Evolutionary conservation across 2,329 filamentous ascomycete genomes (phyloP).

Genomic region (Gnomoniopsis sp.): DNA sequence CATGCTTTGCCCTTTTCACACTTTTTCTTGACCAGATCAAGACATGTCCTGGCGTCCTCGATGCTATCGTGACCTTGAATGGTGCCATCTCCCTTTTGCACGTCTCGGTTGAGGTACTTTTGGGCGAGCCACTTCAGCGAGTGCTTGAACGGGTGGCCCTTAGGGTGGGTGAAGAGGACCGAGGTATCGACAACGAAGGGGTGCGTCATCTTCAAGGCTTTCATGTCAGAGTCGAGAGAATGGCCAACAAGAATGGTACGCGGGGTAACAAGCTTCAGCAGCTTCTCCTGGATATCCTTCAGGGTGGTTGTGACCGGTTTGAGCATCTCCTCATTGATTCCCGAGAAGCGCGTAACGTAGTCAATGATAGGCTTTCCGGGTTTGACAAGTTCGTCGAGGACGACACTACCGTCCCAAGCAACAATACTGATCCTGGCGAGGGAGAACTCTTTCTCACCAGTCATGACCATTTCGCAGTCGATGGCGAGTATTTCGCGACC

Average conservation of each 20-base stretch:
- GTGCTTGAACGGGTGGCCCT: constrained; percentile 84
- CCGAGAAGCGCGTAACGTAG: constrained; percentile 89
- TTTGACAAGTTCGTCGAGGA: constrained; percentile 90
- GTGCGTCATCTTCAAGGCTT: constrained; percentile 80
- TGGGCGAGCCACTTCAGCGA: constrained; percentile 86
- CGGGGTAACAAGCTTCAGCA: constrained; percentile 69
- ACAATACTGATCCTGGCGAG: constrained; percentile 87
- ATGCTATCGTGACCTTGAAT: constrained; percentile 79
- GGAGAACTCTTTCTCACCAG: constrained; percentile 72
- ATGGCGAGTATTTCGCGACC: constrained; percentile 77
- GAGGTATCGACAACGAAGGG: constrained; percentile 93
- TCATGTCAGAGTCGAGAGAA: constrained; percentile 79
- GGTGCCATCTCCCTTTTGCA: constrained; percentile 72
- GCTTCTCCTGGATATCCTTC: constrained; percentile 72
- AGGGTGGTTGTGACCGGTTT: constrained; percentile 80
- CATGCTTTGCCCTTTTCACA: constrained; percentile 88
- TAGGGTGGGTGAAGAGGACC: constrained; percentile 84
- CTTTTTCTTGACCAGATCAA: constrained; percentile 92
- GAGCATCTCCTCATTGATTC: constrained; percentile 85
- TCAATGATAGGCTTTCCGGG: constrained; percentile 84
- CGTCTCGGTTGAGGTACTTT: constrained; percentile 81
- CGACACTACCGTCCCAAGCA: constrained; percentile 75
- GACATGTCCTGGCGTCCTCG: constrained; percentile 86
- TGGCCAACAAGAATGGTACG: constrained; percentile 75
- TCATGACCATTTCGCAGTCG: constrained; percentile 98